Base-by-base conservation (phyloP, 768 basidiomycete species). In the Termitomyces sp. region DNA sequence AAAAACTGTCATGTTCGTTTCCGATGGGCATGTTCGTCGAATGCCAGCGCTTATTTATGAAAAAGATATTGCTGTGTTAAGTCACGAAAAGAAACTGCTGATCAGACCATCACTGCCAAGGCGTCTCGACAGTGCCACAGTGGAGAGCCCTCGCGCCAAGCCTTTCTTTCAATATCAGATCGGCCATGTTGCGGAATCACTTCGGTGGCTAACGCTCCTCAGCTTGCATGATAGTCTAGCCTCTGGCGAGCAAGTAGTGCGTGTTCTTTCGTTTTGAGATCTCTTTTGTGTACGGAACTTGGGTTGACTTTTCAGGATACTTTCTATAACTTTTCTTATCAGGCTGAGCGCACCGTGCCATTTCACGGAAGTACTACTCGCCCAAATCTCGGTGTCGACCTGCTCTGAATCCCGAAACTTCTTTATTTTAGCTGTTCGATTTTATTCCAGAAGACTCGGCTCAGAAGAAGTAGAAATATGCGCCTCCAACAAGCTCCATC, bases 141-240 rank as follows among this genome's bases (percentile, higher is more conserved):
- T n/a, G 35, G 39, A 38, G 18, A 50, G n/a, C n/a, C 33, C 15
- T 25, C 48, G 36, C 36, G 48, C 48, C 48, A 50, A 50, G 48
- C 36, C 48, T 36, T 50, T 29, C 11, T 38, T 16, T 10, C 35
- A 27, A 20, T 38, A 49, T 38, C 48, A 49, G 25, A 25, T 25
- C 33, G 48, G 53, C 29, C 36, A 22, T 25, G 15, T 40, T 44
- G 7, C 39, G 51, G 46, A 35, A 22, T 12, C 42, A 57, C 15
- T 39, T 53, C 56, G 56, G 56, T 49, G 20, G 20, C 11, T 44
- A 27, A n/a, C 11, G 7, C 7, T 33, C 3, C 9, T 33, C 38
- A 20, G 18, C 7, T 7, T 2, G 3, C 3, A 20, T 31, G 13
- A 16, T 18, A 3, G 29, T 31, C 7, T 45, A n/a, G n/a, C n/a